These are phyloP conservation scores for Polyplosphaeria fusca DNA, from an alignment of 495 filamentous ascomycete genomes.

Conservation along the genomic window DNA sequence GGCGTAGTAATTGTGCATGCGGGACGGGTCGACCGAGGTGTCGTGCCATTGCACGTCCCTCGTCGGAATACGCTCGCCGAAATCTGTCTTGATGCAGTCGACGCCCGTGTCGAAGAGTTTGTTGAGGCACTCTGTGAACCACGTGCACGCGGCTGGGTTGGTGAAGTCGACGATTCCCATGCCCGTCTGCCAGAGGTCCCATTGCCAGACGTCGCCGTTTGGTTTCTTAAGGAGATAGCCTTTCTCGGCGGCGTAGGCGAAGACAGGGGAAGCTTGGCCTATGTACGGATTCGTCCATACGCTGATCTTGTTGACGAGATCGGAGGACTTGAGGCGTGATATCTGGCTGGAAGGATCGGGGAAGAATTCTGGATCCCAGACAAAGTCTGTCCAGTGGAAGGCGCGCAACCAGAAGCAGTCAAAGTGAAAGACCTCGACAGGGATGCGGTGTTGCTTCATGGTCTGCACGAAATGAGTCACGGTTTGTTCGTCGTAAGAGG, in stretches of 20 bases:
- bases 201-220: conserved; percentile 69
- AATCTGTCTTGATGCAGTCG: conserved; percentile 71
- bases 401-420: conserved; percentile 66
- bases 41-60: conserved; percentile 55
- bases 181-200: conserved; percentile 71
- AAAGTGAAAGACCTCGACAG: conserved; percentile 68
- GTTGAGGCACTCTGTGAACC: conserved; percentile 58
- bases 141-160: conserved; percentile 61
- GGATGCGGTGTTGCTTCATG: conserved; percentile 62
- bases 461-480: conserved; percentile 65
- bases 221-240: conserved; percentile 67
- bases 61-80: conserved; percentile 67
- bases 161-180: conserved; percentile 75
- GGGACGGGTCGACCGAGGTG: conserved; percentile 46
- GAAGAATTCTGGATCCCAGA: conserved; percentile 65
- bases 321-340: conserved; percentile 58
- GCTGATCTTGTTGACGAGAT: conserved; percentile 55
- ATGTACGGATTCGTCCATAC: conserved; percentile 75
- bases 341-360: conserved; percentile 64
- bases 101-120: conserved; percentile 63
- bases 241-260: conserved; percentile 60
- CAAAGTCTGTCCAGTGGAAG: conserved; percentile 73
- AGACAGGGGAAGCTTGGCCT: conserved; percentile 63
- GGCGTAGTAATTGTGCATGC: conserved; percentile 75
- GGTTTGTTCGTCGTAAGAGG: conserved; percentile 65